Base-by-base conservation (phyloP, 2,329 filamentous ascomycete species). In the Westerdykella aurantiaca region DNA sequence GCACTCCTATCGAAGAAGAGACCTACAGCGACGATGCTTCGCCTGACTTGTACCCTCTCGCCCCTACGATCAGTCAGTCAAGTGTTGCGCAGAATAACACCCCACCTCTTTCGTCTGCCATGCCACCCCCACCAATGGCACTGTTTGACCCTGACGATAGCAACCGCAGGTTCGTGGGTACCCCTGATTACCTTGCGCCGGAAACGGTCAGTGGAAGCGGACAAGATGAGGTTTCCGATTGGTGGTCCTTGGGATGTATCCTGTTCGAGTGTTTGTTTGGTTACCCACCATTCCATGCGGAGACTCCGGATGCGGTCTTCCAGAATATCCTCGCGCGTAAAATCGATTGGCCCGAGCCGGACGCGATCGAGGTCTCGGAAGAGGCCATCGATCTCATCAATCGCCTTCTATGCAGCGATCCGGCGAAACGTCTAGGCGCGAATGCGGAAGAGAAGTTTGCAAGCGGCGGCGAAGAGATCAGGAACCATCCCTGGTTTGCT, bases 201-300 rank as follows among this genome's bases (percentile, higher is more conserved):
- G 94, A 98, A 64, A 98, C 94, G 0, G 95, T 98, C 61, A 90
- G 88, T 52, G 93, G 94, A 39, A 83, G 89, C 53, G 89, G 91
- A 1, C 93, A 98, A 67, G 93, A 98, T 60, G 91, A 97, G 67
- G 93, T 91, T 54, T 97, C 93, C 63, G 93, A 98, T 81, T 98
- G 93, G 93, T 98, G 93, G 93, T 97, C 93, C 17, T 78, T 98
- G n/a, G 93, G 93, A 1, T 98, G 94, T 66, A 97, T 98, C 56
- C 73, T 97, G 68, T 98, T 96, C 58, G 93, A 98, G 60, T 96
- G 95, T 53, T 72, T 98, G 2, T 97, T 88, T 60, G 93, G 93
- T 1, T 85, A 88, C 45, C 93, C 93, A 1, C 93, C 93, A 0
- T 98, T 98, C 67, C 89, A 97, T 64, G 93, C 88, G 1, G 75